Evolutionary conservation across 2,329 filamentous ascomycete species (phyloP).

Genomic region (Cladosporium sp.): DNA sequence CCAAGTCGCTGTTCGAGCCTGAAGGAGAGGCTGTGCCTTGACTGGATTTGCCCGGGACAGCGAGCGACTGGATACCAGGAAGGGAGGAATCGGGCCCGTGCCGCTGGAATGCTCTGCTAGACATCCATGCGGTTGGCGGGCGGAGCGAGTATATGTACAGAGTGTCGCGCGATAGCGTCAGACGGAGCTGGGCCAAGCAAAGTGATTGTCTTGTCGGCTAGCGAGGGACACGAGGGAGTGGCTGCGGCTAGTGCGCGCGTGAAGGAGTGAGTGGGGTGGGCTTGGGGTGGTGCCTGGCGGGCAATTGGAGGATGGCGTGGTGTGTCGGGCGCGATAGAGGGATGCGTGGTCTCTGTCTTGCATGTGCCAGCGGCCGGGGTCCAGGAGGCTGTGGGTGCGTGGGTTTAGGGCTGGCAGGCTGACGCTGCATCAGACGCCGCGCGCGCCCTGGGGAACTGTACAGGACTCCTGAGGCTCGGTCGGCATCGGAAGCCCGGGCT

Average conservation of each 20-base stretch:
- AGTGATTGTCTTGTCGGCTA: constrained; percentile 1
- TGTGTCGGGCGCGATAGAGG: background rate
- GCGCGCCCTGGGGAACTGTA: no score
- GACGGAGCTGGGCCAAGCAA: background rate
- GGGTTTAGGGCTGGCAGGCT: no score
- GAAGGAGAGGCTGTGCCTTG: constrained; percentile 16
- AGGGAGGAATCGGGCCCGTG: constrained; percentile 12
- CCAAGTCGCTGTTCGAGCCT: constrained; percentile 24
- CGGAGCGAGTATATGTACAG: background rate
- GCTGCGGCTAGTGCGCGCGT: constrained; percentile 5
- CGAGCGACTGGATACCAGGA: constrained; percentile 8
- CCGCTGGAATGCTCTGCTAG: constrained; percentile 16
- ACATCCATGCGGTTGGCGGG: constrained; percentile 23
- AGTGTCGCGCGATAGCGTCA: background rate
- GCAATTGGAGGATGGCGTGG: constrained; percentile 11
- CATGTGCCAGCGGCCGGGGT: background rate
- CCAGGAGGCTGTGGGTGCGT: no score
- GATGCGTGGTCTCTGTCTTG: background rate
- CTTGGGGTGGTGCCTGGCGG: constrained; percentile 1
- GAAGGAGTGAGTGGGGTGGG: constrained; percentile 4
- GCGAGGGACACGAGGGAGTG: background rate
- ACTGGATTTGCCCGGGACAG: constrained; percentile 1
- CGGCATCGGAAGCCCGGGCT: no score
- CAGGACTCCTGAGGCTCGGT: no score
- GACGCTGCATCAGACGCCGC: no score